phyloP scores from a whole-genome alignment of 2,329 filamentous ascomycete genomes.

The Mariannaea sp. region DNA sequence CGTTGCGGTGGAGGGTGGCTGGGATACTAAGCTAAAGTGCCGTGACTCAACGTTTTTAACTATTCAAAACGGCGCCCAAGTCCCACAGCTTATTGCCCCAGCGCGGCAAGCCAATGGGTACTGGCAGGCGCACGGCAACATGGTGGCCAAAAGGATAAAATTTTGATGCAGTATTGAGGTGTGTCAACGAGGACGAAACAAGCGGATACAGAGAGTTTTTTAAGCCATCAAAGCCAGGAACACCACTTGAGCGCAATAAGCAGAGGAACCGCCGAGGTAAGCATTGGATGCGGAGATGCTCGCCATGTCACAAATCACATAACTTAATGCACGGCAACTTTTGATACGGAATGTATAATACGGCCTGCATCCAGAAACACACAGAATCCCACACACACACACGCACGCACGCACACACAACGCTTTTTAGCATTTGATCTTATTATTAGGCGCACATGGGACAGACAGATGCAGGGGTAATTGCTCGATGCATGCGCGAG shows the following conservation, averaged over 20 bases:
- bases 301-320: background rate
- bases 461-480: constrained; percentile 17
- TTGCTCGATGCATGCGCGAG: constrained; percentile 16
- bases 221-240: constrained; percentile 18
- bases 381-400: constrained; percentile 1
- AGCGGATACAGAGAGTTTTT: constrained; percentile 10
- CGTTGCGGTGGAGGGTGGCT: constrained; percentile 4
- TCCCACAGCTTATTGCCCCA: constrained; percentile 29
- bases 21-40: constrained; percentile 20
- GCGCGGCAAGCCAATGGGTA: constrained; percentile 22
- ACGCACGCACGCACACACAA: constrained; percentile 6
- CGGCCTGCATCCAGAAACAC: background rate
- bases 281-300: constrained; percentile 5
- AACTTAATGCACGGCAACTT: too few species aligned
- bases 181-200: background rate
- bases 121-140: constrained; percentile 15
- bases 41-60: constrained; percentile 30
- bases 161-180: background rate
- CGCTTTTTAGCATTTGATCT: constrained; percentile 6
- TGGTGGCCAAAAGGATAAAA: constrained; percentile 13
- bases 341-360: background rate
- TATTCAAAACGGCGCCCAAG: constrained; percentile 26
- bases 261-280: background rate
- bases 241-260: background rate
- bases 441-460: constrained; percentile 17